Percentiles rank a stretch among this genome's conserved stretches.
Conservation (phyloP, 345 rosid genomes). For the Abelmoschus esculentus region DNA sequence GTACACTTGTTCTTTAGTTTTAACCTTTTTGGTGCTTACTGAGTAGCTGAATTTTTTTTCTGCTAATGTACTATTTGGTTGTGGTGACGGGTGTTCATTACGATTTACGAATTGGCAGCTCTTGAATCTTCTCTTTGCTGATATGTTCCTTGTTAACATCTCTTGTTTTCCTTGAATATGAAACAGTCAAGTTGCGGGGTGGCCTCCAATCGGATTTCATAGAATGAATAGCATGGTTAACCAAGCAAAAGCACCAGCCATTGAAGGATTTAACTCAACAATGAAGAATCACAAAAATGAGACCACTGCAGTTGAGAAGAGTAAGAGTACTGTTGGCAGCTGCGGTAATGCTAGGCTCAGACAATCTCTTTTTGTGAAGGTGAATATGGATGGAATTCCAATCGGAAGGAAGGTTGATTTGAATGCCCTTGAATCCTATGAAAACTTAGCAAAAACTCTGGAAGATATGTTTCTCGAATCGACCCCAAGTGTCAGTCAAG, state of each 20-base stretch:
- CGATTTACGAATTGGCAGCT: background rate
- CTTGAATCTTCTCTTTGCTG: background rate
- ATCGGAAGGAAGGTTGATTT: slow-evolving; percentile 90
- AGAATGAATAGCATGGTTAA: slow-evolving; percentile 74
- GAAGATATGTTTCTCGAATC: slow-evolving; percentile 65
- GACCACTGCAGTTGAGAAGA: slow-evolving; percentile 20
- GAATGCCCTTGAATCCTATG: slow-evolving; percentile 59
- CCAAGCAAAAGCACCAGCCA: slow-evolving; percentile 44
- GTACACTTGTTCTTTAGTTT: background rate
- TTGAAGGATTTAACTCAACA: slow-evolving; percentile 35
- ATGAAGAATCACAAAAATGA: slow-evolving; percentile 29
- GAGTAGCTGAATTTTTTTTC: background rate
- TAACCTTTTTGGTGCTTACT: background rate
- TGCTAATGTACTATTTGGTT: background rate
- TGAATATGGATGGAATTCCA: slow-evolving; percentile 83
- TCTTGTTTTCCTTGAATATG: slow-evolving; percentile 5
- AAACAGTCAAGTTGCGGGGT: slow-evolving; percentile 78
- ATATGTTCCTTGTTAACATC: background rate
- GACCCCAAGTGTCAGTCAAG: slow-evolving; percentile 21
- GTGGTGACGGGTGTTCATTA: background rate
- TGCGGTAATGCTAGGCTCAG: slow-evolving; percentile 24
- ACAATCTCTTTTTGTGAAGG: slow-evolving; percentile 65
- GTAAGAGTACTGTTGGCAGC: slow-evolving; percentile 18
- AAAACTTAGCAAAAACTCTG: slow-evolving; percentile 55
- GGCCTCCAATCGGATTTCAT: slow-evolving; percentile 85